Percentiles rank a stretch among this genome's conserved stretches.
These are phyloP conservation scores for Hexamita inflata DNA, from an alignment of 208 protist genomes.

Conservation along the genomic window DNA sequence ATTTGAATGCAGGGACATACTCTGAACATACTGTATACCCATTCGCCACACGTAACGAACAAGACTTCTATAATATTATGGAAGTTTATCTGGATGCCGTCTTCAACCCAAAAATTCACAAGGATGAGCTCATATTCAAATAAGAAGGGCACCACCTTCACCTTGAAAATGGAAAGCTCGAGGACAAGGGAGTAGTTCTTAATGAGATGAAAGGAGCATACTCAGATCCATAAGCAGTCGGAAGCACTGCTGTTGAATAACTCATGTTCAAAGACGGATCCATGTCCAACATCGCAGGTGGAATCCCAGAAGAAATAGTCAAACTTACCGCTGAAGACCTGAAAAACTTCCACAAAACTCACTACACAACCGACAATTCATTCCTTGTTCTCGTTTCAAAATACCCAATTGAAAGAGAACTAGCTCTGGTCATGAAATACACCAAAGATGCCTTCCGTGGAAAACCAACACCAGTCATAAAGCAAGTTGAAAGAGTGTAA, in stretches of 20 bases:
- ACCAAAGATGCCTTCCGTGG: too few relatives aligned
- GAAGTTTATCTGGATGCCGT: constrained; percentile 49
- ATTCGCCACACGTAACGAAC: constrained; percentile 26
- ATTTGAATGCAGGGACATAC: constrained; percentile 48
- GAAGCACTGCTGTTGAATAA: background rate
- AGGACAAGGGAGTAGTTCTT: constrained; percentile 41
- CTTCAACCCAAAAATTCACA: constrained; percentile 38
- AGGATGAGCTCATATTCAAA: constrained; percentile 25
- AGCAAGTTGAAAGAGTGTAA: too few relatives aligned
- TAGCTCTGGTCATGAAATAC: too few relatives aligned
- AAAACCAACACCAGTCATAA: too few relatives aligned
- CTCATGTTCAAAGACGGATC: background rate
- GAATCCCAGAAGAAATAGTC: constrained; percentile 8
- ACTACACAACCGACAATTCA: background rate
- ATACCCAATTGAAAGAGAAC: too few relatives aligned
- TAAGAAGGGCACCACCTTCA: constrained; percentile 45
- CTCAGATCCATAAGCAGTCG: constrained; percentile 13
- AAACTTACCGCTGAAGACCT: background rate
- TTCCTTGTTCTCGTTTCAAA: too few relatives aligned
- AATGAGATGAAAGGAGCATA: constrained; percentile 49
- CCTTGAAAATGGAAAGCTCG: background rate
- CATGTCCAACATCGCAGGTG: background rate
- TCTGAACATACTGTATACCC: constrained; percentile 43
- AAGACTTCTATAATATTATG: constrained; percentile 49
- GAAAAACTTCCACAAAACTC: background rate